These are phyloP conservation scores for Trichoderma erinaceum DNA, from an alignment of 495 filamentous ascomycete genomes.

Conservation along the genomic window DNA sequence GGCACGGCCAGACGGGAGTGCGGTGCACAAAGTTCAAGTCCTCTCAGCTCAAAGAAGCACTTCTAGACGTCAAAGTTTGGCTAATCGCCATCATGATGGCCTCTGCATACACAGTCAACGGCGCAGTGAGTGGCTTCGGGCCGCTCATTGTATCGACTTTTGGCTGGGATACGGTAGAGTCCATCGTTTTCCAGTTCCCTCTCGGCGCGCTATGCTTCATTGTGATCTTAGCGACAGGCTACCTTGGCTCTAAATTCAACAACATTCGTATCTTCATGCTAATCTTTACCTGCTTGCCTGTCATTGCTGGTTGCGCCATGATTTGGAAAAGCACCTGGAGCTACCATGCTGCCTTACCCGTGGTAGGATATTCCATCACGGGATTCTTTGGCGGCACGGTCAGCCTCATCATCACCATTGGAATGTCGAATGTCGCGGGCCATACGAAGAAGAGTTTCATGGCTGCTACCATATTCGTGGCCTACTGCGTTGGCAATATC, in stretches of 20 bases:
- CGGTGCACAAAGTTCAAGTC: conserved; percentile 55
- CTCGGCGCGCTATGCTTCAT: conserved; percentile 59
- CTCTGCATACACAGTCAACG: conserved; percentile 63
- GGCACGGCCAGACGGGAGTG: conserved; percentile 55
- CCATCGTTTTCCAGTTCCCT: conserved; percentile 68
- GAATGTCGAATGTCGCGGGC: conserved; percentile 68
- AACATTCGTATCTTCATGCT: conserved; percentile 62
- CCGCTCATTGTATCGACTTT: conserved; percentile 70
- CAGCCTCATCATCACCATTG: conserved; percentile 58
- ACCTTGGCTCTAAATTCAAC: conserved; percentile 49
- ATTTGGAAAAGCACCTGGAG: conserved; percentile 69
- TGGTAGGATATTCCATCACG: conserved; percentile 63
- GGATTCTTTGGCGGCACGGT: conserved; percentile 66
- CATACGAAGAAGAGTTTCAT: conserved; percentile 73
- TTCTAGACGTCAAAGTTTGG: conserved; percentile 55
- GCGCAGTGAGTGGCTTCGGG: conserved; percentile 69
- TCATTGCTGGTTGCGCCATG: conserved; percentile 66
- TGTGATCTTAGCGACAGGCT: conserved; percentile 60
- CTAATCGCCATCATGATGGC: conserved; percentile 57
- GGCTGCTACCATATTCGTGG: conserved; percentile 66
- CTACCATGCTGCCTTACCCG: conserved; percentile 54
- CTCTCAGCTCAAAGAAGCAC: conserved; percentile 52
- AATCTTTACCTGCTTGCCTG: conserved; percentile 58
- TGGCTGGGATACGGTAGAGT: conserved; percentile 57
- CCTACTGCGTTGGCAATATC: conserved; percentile 66